A percentile compares a stretch with the other conserved stretches of the same genome.
Evolutionary conservation across 208 protist species (phyloP).

Genomic region (Leishmania tropica): DNA sequence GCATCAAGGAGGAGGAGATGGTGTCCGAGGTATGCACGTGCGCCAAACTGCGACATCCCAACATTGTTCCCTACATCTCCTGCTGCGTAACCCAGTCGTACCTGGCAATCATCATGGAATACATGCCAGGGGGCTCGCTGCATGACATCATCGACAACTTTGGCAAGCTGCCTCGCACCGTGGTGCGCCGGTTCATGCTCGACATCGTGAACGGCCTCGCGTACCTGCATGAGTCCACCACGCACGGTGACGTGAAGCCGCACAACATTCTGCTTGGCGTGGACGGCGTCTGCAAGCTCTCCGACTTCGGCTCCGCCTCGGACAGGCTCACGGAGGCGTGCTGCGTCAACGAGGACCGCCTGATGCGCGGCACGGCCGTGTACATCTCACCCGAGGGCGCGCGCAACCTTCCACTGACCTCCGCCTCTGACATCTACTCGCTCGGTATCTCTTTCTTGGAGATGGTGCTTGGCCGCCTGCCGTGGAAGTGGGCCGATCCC

Average conservation of each 20-base stretch:
- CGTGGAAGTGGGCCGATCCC: slow-evolving; percentile 62
- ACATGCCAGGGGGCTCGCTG: slow-evolving; percentile 82
- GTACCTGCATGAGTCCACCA: slow-evolving; percentile 79
- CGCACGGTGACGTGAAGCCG: slow-evolving; percentile 89
- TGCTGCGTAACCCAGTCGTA: slow-evolving; percentile 61
- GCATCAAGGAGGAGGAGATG: slow-evolving; percentile 63
- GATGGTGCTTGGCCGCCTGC: slow-evolving; percentile 74
- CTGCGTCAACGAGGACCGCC: slow-evolving; percentile 44
- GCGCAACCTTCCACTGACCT: slow-evolving; percentile 47
- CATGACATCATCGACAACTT: slow-evolving; percentile 74
- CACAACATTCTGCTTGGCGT: slow-evolving; percentile 85
- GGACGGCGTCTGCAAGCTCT: slow-evolving; percentile 85
- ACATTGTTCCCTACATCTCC: slow-evolving; percentile 82
- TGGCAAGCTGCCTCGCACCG: slow-evolving; percentile 49
- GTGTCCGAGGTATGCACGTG: slow-evolving; percentile 67
- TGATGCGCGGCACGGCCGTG: slow-evolving; percentile 72
- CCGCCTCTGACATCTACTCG: slow-evolving; percentile 82
- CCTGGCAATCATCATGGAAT: slow-evolving; percentile 88
- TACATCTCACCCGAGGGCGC: slow-evolving; percentile 89
- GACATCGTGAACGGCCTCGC: slow-evolving; percentile 78
- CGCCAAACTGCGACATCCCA: slow-evolving; percentile 68
- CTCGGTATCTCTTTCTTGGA: slow-evolving; percentile 79
- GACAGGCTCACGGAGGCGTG: slow-evolving; percentile 38
- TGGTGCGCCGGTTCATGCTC: slow-evolving; percentile 70
- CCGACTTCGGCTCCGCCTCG: slow-evolving; percentile 85